phyloP scores from a whole-genome alignment of 1,139 yeast genomes.

The Pichia sp. region DNA sequence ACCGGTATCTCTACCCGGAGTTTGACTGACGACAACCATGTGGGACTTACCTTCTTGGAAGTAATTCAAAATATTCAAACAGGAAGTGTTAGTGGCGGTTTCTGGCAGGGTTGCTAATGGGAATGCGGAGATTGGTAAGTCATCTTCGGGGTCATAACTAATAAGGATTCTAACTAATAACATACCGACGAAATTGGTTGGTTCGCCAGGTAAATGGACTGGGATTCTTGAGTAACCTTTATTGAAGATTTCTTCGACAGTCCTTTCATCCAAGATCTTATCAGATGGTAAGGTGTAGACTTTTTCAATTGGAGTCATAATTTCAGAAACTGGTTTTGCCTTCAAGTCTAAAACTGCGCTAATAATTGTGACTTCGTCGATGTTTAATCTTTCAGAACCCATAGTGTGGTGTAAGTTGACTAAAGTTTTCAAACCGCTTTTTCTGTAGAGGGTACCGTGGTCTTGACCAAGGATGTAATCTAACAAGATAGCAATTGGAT shows the following conservation, averaged over 20 bases:
- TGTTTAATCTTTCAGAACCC: constrained; percentile 92
- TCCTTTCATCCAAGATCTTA: constrained; percentile 73
- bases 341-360: constrained; percentile 92
- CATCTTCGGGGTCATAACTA: constrained; percentile 96
- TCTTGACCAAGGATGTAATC: constrained; percentile 90
- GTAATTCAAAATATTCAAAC: constrained; percentile 88
- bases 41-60: constrained; percentile 98
- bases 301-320: constrained; percentile 94
- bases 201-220: constrained; percentile 89
- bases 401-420: constrained; percentile 91
- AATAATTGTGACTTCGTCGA: constrained; percentile 95
- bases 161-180: constrained; percentile 86
- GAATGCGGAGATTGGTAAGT: constrained; percentile 87
- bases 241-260: constrained; percentile 87
- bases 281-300: constrained; percentile 91
- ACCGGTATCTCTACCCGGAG: constrained; percentile 86
- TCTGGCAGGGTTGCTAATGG: constrained; percentile 97
- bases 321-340: constrained; percentile 80
- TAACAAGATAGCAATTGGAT: constrained; percentile 80
- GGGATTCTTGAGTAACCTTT: constrained; percentile 97
- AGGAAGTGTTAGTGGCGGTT: constrained; percentile 88
- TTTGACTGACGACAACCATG: constrained; percentile 89
- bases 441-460: constrained; percentile 93
- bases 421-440: constrained; percentile 88
- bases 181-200: constrained; percentile 93